Conservation (phyloP, 2,329 filamentous ascomycete species). For the Nemania bipapillata region DNA sequence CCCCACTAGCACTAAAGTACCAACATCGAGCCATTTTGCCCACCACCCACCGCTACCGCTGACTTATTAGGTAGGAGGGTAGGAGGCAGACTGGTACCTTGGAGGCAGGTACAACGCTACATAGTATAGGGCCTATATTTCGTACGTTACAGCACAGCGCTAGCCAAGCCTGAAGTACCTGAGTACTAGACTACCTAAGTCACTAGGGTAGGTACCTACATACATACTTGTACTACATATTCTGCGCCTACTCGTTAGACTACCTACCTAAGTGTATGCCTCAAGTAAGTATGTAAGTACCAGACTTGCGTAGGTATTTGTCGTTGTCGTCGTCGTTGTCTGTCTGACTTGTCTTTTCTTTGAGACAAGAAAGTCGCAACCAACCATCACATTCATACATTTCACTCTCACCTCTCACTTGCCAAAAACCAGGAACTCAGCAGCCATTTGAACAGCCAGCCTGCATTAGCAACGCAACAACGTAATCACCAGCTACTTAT, state of each 20-base stretch:
- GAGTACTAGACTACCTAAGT: neutral
- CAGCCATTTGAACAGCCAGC: conserved; percentile 20
- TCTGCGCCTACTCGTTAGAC: no score
- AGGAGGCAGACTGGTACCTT: neutral
- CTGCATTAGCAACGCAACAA: conserved; percentile 30
- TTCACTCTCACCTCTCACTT: no score
- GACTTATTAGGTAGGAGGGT: conserved; percentile 12
- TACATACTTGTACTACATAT: neutral
- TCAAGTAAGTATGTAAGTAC: neutral
- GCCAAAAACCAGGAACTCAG: neutral
- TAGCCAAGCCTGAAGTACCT: neutral
- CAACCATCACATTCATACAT: conserved; percentile 11
- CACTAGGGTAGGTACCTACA: neutral
- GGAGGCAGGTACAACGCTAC: neutral
- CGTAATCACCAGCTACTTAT: conserved; percentile 2
- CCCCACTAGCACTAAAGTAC: conserved; percentile 28
- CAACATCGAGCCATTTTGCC: conserved; percentile 28
- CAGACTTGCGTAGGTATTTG: conserved; percentile 1
- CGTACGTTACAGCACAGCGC: neutral
- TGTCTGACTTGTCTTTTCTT: conserved; percentile 2
- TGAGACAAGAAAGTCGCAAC: neutral
- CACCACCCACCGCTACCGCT: conserved; percentile 9
- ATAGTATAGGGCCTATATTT: neutral
- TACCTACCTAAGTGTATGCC: neutral
- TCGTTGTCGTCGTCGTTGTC: neutral